Evolutionary conservation across 1,139 yeast species (phyloP).

Genomic region (Debaryomycetaceae sp.): DNA sequence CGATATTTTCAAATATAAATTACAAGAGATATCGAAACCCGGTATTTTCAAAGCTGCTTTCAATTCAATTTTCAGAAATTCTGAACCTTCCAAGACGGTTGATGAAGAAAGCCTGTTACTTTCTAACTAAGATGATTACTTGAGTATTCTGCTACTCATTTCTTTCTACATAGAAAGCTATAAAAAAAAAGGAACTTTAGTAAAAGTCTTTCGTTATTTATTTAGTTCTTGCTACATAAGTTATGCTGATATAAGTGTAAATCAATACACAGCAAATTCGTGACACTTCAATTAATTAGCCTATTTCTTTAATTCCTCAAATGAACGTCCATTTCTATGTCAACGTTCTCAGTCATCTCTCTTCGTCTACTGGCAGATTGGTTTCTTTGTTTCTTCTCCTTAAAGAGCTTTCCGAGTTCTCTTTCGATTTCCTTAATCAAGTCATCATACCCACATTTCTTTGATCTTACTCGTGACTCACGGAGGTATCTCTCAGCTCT

Average conservation of each 20-base stretch:
- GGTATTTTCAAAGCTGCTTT: conserved; percentile 5
- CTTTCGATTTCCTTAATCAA: conserved; percentile 63
- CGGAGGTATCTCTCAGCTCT: conserved; percentile 61
- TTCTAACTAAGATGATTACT: neutral
- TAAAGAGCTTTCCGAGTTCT: conserved; percentile 52
- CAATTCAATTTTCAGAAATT: conserved; percentile 3
- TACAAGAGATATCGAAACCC: conserved; percentile 16
- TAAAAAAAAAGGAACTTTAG: neutral
- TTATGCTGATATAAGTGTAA: neutral
- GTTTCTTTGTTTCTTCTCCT: conserved; percentile 21
- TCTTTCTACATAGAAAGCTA: neutral
- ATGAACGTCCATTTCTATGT: conserved; percentile 17
- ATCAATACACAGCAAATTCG: too few species aligned
- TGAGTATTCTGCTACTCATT: neutral
- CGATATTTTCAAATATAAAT: conserved; percentile 27
- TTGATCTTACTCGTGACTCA: conserved; percentile 71
- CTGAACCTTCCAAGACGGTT: conserved; percentile 1
- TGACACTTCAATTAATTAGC: too few species aligned
- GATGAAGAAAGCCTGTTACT: conserved; percentile 7
- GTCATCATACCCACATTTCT: conserved; percentile 62
- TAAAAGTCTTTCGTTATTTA: too few species aligned
- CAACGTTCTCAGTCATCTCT: conserved; percentile 7
- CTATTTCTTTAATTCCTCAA: conserved; percentile 11
- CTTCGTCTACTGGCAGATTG: conserved; percentile 3
- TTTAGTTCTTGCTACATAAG: neutral